A percentile compares a stretch with the other conserved stretches of the same genome.
These are phyloP conservation scores for Rhinocladiella similis DNA, from an alignment of 2,329 filamentous ascomycete species.

Conservation along the genomic window DNA sequence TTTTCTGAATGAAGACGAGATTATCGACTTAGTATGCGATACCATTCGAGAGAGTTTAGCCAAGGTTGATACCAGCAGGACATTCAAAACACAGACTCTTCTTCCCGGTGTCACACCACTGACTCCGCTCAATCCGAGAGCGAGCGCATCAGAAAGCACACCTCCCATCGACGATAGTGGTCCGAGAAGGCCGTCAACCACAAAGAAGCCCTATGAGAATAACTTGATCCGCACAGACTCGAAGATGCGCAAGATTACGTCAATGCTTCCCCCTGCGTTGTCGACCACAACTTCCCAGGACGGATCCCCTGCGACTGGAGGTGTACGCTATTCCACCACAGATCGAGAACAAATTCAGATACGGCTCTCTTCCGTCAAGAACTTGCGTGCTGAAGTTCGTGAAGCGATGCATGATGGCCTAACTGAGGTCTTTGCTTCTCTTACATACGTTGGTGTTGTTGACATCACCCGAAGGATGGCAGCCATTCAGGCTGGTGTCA, in stretches of 20 bases:
- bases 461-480: conserved; percentile 83
- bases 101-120: conserved; percentile 65
- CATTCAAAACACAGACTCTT: conserved; percentile 90
- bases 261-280: conserved; percentile 73
- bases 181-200: conserved; percentile 31
- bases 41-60: conserved; percentile 76
- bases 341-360: conserved; percentile 70
- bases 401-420: conserved; percentile 80
- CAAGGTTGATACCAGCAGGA: conserved; percentile 87
- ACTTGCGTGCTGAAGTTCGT: conserved; percentile 77
- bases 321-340: conserved; percentile 68
- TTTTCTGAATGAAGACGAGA: conserved; percentile 96
- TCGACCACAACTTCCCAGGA: conserved; percentile 34
- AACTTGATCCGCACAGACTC: conserved; percentile 89
- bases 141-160: conserved; percentile 38
- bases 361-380: conserved; percentile 79
- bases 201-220: conserved; percentile 71
- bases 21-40: conserved; percentile 81
- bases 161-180: conserved; percentile 39
- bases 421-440: conserved; percentile 81
- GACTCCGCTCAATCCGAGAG: conserved; percentile 33
- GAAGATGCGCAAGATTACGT: conserved; percentile 88
- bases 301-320: conserved; percentile 41
- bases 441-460: conserved; percentile 91
- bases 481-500: conserved; percentile 91